Base-by-base conservation (phyloP, 352 stramenopile genomes). In the Globisporangium nagaii region DNA sequence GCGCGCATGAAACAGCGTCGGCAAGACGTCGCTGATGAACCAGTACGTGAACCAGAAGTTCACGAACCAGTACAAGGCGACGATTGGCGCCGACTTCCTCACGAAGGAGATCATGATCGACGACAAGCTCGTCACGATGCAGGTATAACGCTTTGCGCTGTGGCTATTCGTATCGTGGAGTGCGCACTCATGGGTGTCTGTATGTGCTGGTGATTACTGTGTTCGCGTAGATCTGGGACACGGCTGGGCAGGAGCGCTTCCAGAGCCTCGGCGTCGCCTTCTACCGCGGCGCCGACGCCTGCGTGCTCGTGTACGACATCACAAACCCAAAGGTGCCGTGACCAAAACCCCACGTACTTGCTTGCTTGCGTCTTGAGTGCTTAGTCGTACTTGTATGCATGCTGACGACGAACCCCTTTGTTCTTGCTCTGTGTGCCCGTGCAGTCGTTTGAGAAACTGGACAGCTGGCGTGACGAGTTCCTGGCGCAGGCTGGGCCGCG, bases 11-110 rank as follows among this genome's bases (percentile, higher is more conserved):
- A 13, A 24, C 62, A 98, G 96, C 40, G 97, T 99, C 28, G 96
- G 97, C 53, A 99, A 99, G 81, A 99, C 97, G 42, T 98, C 93
- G 43, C 75, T 99, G 31, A 99, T 99, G 97, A 98, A 99, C 76
- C 95, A 98, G 68, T 99, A 98, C 75, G 94, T 98, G 56, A 98
- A 98, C 56, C 90, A 98, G 61, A 98, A 97, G 71, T 99, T 99
- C 73, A 97, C 88, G 31, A 97, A 93, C 57, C 96, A 98, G 78
- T 99, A 99, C 83, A 99, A 99, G 67, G 96, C 96, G 20, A 99
- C 97, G 5, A 99, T 99, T 70, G 97, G 97, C 45, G 97, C 97
- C 25, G 97, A 99, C 70, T 99, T 99, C 67, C 79, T 99, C 42
- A 97, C 93, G 13, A 98, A 99, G 68, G 95, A 99, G 68, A 93